A percentile compares a stretch with the other conserved stretches of the same genome.
phyloP scores from a whole-genome alignment of 2,329 filamentous ascomycete species.

The Penicillium psychrosexuale region DNA sequence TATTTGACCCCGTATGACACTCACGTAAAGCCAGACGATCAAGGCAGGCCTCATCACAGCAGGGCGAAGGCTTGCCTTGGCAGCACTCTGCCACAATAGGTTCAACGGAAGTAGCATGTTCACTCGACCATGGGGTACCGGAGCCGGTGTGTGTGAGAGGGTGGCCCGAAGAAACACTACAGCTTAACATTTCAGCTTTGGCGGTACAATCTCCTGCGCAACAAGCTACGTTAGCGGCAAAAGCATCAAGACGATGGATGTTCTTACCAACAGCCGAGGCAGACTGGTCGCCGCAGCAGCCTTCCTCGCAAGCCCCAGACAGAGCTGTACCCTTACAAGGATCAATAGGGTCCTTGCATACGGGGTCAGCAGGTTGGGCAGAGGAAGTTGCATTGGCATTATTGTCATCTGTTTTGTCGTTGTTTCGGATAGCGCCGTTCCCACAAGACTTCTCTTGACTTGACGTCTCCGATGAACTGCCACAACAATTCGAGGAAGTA shows the following conservation, averaged over 20 bases:
- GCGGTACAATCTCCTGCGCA: background rate
- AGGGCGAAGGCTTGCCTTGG: conserved; percentile 39
- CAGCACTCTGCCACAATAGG: conserved; percentile 1
- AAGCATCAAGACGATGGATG: background rate
- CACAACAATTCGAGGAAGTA: background rate
- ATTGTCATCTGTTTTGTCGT: background rate
- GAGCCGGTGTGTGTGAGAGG: background rate
- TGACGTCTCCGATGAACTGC: background rate
- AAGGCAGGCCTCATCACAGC: conserved; percentile 46
- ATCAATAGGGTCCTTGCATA: background rate
- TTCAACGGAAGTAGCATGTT: background rate
- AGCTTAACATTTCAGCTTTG: background rate
- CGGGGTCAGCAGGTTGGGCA: background rate
- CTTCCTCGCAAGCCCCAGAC: background rate
- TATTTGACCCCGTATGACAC: conserved; percentile 22
- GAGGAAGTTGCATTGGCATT: background rate
- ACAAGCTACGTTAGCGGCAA: background rate
- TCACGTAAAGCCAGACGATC: conserved; percentile 47
- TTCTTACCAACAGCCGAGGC: background rate
- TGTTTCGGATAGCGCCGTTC: background rate
- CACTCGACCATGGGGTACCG: background rate
- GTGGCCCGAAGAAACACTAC: background rate
- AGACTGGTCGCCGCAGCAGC: background rate
- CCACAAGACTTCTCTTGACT: background rate
- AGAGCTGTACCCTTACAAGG: background rate